phyloP scores from a whole-genome alignment of 148 eudicot species.

The Vaccinium macrocarpon region DNA sequence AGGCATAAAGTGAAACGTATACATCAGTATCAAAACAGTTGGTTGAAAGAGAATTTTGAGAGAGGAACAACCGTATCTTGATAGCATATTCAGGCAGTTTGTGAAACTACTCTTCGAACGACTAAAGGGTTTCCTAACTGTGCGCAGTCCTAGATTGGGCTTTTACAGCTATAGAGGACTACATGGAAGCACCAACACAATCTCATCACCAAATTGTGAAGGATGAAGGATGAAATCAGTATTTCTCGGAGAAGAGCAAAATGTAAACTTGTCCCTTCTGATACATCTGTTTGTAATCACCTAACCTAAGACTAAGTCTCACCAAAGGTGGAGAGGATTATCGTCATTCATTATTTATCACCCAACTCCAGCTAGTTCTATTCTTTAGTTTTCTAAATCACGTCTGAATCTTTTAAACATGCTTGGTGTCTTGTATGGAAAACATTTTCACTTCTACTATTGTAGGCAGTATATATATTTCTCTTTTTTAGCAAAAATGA shows the following conservation, averaged over 20 bases:
- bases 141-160: slow-evolving; percentile 1
- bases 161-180: background rate
- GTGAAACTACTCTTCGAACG: background rate
- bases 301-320: background rate
- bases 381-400: background rate
- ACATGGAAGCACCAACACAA: background rate
- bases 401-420: background rate
- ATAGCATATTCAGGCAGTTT: background rate
- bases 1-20: background rate
- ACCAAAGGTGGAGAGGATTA: background rate
- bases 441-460: background rate
- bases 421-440: background rate
- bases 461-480: background rate
- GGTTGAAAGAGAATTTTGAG: background rate
- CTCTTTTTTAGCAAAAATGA: background rate
- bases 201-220: background rate
- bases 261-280: background rate
- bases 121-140: background rate
- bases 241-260: background rate
- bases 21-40: background rate
- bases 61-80: background rate
- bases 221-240: background rate
- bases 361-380: background rate
- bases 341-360: background rate
- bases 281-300: background rate